phyloP scores from a whole-genome alignment of 2,329 filamentous ascomycete genomes.

The Annulohypoxylon truncatum region DNA sequence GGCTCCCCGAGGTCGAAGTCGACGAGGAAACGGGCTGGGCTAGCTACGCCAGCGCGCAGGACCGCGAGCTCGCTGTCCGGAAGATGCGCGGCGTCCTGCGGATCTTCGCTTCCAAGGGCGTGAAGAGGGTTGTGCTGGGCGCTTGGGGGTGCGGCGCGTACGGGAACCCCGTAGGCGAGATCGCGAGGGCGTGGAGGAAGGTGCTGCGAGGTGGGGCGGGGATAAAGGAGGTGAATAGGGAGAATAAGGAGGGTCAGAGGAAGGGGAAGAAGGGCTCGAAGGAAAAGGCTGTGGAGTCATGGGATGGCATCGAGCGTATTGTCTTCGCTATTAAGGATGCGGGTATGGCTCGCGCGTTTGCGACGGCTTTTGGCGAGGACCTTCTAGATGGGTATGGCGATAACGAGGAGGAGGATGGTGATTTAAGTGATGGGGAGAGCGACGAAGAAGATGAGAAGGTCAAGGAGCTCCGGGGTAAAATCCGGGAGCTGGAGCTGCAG shows the following conservation, averaged over 20 bases:
- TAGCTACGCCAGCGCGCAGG: conserved; percentile 58
- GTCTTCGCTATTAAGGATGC: conserved; percentile 68
- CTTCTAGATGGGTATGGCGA: conserved; percentile 50
- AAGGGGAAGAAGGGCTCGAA: conserved; percentile 11
- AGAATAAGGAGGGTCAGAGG: neutral
- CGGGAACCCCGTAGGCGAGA: conserved; percentile 69
- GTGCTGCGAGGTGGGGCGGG: conserved; percentile 51
- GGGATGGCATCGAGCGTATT: conserved; percentile 62
- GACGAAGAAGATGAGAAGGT: conserved; percentile 37
- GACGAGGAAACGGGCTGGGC: conserved; percentile 36
- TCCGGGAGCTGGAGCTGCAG: conserved; percentile 46
- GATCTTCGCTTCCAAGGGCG: conserved; percentile 59
- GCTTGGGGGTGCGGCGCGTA: conserved; percentile 75
- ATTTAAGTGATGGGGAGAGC: conserved; percentile 33
- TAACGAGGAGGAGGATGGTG: conserved; percentile 24
- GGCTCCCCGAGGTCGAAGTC: conserved; percentile 64
- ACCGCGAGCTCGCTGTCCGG: conserved; percentile 61
- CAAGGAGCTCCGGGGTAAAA: conserved; percentile 47
- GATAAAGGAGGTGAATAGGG: neutral
- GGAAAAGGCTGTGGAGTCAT: conserved; percentile 40
- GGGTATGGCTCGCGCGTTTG: conserved; percentile 64
- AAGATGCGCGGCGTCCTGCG: conserved; percentile 71
- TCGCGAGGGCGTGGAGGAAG: conserved; percentile 66
- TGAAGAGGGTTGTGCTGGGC: conserved; percentile 65
- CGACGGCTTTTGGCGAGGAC: conserved; percentile 58